Percentiles rank a stretch among this genome's conserved stretches.
phyloP scores from a whole-genome alignment of 306 rosid species.

The Gastrolobium villosum region DNA sequence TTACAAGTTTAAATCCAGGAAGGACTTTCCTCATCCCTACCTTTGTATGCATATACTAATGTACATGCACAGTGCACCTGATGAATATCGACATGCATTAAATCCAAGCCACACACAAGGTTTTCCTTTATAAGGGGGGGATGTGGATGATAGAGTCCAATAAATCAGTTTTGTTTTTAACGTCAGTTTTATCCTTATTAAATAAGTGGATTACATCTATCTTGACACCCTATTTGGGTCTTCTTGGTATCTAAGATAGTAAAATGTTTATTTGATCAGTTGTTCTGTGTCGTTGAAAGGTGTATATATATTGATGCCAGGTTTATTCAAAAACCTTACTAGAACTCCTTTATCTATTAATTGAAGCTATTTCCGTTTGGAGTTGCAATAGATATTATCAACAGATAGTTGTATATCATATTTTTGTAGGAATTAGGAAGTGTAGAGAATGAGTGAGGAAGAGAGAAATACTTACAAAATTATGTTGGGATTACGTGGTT shows the following conservation, averaged over 20 bases:
- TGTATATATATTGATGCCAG: not conserved
- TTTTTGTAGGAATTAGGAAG: not conserved
- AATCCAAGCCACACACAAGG: not conserved
- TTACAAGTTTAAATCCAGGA: no score
- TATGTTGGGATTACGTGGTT: conserved; percentile 11
- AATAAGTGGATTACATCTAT: not conserved
- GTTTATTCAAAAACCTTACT: not conserved
- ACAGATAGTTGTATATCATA: not conserved
- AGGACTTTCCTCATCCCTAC: no score
- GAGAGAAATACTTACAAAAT: conserved; percentile 28
- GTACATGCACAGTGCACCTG: not conserved
- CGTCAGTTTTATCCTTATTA: conserved; percentile 1
- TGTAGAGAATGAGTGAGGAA: not conserved
- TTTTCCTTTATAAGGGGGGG: not conserved
- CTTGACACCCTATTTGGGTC: not conserved
- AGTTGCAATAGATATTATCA: conserved; percentile 21
- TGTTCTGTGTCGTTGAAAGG: not conserved
- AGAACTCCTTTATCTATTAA: not conserved
- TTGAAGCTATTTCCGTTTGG: conserved; percentile 5
- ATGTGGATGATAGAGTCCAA: not conserved
- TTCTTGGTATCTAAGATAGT: conserved; percentile 1
- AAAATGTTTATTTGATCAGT: not conserved
- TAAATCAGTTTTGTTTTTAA: conserved; percentile 12
- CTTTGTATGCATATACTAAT: not conserved
- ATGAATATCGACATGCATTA: not conserved